Percentiles rank a stretch among this genome's conserved stretches.
Evolutionary conservation across 495 filamentous ascomycete species (phyloP).

Genomic region (Lepraria neglecta): DNA sequence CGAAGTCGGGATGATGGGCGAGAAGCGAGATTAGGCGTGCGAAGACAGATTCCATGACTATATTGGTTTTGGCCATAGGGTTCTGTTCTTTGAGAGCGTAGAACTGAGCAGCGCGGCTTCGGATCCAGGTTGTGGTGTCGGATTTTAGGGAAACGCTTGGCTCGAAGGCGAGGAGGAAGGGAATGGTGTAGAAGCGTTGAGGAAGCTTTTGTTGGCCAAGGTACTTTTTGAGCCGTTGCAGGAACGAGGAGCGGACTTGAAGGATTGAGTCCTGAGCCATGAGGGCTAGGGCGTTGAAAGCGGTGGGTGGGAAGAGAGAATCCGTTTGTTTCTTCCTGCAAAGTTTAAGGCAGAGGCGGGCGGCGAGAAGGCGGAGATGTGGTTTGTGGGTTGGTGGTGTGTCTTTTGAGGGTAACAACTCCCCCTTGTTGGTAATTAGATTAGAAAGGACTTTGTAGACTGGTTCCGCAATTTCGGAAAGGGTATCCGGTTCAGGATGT

Average conservation of each 20-base stretch:
- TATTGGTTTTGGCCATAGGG: constrained; percentile 38
- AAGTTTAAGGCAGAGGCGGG: constrained; percentile 76
- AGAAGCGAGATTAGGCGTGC: constrained; percentile 78
- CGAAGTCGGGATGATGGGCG: constrained; percentile 92
- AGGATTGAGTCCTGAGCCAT: constrained; percentile 71
- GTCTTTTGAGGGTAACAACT: constrained; percentile 64
- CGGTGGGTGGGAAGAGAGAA: constrained; percentile 57
- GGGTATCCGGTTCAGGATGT: constrained; percentile 46
- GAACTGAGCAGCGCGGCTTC: constrained; percentile 57
- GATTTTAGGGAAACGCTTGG: constrained; percentile 61
- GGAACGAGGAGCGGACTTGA: constrained; percentile 69
- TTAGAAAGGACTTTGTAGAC: constrained; percentile 74
- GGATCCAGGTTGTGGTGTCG: constrained; percentile 79
- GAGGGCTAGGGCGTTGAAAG: constrained; percentile 75
- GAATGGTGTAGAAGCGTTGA: constrained; percentile 74
- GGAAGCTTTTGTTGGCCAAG: constrained; percentile 61
- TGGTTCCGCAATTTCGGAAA: constrained; percentile 50
- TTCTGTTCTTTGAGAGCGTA: constrained; percentile 33
- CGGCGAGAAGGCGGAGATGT: constrained; percentile 72
- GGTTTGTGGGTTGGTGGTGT: constrained; percentile 70
- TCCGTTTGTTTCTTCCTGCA: constrained; percentile 70
- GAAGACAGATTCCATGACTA: constrained; percentile 76
- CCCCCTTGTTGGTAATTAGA: constrained; percentile 66
- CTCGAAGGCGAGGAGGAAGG: constrained; percentile 88
- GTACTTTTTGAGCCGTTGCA: constrained; percentile 82